Evolutionary conservation across 495 filamentous ascomycete species (phyloP).

Genomic region (Aspergillus olivimuriae): DNA sequence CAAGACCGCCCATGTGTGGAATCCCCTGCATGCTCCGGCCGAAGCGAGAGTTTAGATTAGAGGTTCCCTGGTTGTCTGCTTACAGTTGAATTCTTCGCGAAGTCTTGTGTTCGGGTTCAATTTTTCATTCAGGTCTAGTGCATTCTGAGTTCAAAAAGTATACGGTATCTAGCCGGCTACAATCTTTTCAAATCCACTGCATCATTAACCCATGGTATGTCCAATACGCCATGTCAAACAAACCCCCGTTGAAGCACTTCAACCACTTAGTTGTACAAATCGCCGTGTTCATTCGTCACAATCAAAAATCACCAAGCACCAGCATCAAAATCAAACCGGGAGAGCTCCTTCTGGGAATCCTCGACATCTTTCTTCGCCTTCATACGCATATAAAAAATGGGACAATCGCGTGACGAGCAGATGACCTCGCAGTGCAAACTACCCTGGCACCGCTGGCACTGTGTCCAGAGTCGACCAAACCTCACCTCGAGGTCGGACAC

Average conservation of each 20-base stretch:
- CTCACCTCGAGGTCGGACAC: constrained; percentile 87
- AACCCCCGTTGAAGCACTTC: background rate
- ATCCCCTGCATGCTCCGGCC: too few species aligned
- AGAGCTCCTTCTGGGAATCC: constrained; percentile 85
- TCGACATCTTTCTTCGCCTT: constrained; percentile 99
- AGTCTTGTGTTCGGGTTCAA: background rate
- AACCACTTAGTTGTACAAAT: constrained; percentile 2
- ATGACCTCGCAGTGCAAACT: constrained; percentile 98
- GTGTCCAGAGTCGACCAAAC: constrained; percentile 92
- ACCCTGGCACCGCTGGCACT: constrained; percentile 96
- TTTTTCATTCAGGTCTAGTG: background rate
- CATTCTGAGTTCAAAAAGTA: background rate
- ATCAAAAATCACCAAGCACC: constrained; percentile 45
- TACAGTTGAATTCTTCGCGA: too few species aligned
- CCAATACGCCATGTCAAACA: constrained; percentile 3
- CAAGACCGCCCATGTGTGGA: too few species aligned
- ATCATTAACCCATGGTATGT: constrained; percentile 3
- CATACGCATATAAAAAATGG: constrained; percentile 99
- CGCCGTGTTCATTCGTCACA: constrained; percentile 7
- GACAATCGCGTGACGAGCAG: constrained; percentile 91
- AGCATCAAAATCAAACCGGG: constrained; percentile 80
- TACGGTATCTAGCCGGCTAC: background rate
- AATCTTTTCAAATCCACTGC: background rate
- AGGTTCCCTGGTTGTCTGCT: background rate
- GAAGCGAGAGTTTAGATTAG: too few species aligned